Conservation (phyloP, 2,329 filamentous ascomycete genomes). For the Aaosphaeria arxii region DNA sequence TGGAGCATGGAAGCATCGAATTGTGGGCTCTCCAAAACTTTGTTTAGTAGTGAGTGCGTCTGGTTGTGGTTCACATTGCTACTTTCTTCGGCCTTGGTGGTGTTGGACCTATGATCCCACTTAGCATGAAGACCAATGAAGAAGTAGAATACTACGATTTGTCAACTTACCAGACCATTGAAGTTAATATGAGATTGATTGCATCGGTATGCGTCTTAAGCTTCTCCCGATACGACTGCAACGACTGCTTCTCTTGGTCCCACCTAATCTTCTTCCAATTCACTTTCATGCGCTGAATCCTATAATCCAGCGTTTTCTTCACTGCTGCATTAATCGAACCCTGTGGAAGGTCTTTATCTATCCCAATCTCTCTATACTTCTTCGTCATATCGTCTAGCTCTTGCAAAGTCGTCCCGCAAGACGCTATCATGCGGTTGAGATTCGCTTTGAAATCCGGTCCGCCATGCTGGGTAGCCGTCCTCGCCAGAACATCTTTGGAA, state of each 20-base stretch:
- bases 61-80: not conserved
- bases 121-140: not conserved
- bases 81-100: not conserved
- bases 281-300: not conserved
- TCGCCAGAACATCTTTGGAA: conserved; percentile 1
- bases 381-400: conserved; percentile 3
- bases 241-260: conserved; percentile 4
- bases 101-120: not conserved
- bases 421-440: conserved; percentile 1
- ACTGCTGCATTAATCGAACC: not conserved
- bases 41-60: not conserved
- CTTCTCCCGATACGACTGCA: conserved; percentile 4
- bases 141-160: not conserved
- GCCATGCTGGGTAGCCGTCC: not conserved
- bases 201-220: conserved; percentile 1
- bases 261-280: conserved; percentile 5
- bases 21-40: not conserved
- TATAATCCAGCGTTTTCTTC: not conserved
- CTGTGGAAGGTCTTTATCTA: not conserved
- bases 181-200: conserved; percentile 3
- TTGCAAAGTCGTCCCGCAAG: conserved; percentile 2
- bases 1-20: not conserved
- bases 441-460: conserved; percentile 1
- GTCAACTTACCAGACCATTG: not conserved
- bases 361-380: conserved; percentile 2